phyloP scores from a whole-genome alignment of 1,284 basidiomycete species.

The Pyrrhoderma lamaoense region DNA sequence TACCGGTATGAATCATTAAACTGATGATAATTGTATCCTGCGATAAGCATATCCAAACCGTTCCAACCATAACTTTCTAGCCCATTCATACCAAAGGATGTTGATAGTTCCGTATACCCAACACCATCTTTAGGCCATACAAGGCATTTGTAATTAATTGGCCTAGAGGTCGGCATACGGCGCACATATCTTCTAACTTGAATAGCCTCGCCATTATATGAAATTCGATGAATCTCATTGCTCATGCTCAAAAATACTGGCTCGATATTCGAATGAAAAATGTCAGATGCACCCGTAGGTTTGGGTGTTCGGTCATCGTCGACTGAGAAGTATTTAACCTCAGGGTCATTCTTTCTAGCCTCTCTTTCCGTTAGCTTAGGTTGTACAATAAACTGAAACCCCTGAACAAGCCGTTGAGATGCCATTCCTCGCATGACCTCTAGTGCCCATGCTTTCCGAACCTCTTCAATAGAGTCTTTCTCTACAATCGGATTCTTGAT shows the following conservation, averaged over 20 bases:
- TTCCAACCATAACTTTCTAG: conserved; percentile 82
- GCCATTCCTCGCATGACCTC: conserved; percentile 93
- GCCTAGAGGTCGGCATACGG: conserved; percentile 54
- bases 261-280: conserved; percentile 55
- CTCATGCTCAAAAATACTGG: conserved; percentile 91
- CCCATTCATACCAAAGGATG: conserved; percentile 74
- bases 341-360: conserved; percentile 24
- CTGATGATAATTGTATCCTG: conserved; percentile 70
- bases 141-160: conserved; percentile 78
- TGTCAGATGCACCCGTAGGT: conserved; percentile 64
- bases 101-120: conserved; percentile 76
- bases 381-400: conserved; percentile 88
- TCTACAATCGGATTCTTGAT: conserved; percentile 54
- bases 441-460: conserved; percentile 65
- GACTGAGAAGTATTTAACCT: conserved; percentile 44
- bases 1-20: conserved; percentile 80
- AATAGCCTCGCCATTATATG: conserved; percentile 81
- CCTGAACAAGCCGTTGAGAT: conserved; percentile 85
- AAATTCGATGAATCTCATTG: conserved; percentile 91
- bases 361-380: conserved; percentile 27
- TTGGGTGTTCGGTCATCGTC: conserved; percentile 51
- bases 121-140: conserved; percentile 90
- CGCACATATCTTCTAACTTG: conserved; percentile 86
- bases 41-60: conserved; percentile 79
- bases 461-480: conserved; percentile 40